Percentiles rank a stretch among this genome's conserved stretches.
Evolutionary conservation across 352 stramenopile genomes (phyloP).

Genomic region (Phytopythium boreale): DNA sequence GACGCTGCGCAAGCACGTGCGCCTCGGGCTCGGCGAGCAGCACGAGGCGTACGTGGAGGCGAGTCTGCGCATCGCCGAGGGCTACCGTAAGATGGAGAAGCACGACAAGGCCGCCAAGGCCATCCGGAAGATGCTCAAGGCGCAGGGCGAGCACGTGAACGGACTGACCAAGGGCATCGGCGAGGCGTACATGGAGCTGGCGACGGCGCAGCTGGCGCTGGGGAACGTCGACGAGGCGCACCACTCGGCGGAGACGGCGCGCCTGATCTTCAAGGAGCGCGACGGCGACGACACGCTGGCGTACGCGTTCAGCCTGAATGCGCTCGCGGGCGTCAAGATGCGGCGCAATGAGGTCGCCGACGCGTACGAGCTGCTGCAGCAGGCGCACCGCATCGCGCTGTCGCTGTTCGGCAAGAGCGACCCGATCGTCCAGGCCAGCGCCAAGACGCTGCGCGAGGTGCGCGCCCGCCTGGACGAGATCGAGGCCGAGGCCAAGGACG

Average conservation of each 20-base stretch:
- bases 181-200: constrained; percentile 80
- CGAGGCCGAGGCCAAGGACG: constrained; percentile 25
- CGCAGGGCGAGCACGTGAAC: constrained; percentile 57
- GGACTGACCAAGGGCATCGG: constrained; percentile 61
- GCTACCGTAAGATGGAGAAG: constrained; percentile 66
- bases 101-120: constrained; percentile 47
- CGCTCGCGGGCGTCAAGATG: constrained; percentile 76
- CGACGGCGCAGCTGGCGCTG: constrained; percentile 37
- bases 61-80: constrained; percentile 60
- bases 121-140: constrained; percentile 51
- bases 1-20: constrained; percentile 64
- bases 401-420: constrained; percentile 56
- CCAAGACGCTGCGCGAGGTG: constrained; percentile 62
- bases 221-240: constrained; percentile 41
- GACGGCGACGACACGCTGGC: constrained; percentile 63
- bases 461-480: constrained; percentile 50
- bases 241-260: constrained; percentile 34
- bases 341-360: constrained; percentile 52
- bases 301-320: constrained; percentile 82
- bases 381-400: constrained; percentile 70
- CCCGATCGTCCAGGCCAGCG: constrained; percentile 58
- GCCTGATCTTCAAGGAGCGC: constrained; percentile 52
- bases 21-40: constrained; percentile 51
- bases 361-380: constrained; percentile 55
- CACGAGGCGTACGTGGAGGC: constrained; percentile 81